Conservation (phyloP, 176 grass and related monocot species). For the Pharus latifolius region DNA sequence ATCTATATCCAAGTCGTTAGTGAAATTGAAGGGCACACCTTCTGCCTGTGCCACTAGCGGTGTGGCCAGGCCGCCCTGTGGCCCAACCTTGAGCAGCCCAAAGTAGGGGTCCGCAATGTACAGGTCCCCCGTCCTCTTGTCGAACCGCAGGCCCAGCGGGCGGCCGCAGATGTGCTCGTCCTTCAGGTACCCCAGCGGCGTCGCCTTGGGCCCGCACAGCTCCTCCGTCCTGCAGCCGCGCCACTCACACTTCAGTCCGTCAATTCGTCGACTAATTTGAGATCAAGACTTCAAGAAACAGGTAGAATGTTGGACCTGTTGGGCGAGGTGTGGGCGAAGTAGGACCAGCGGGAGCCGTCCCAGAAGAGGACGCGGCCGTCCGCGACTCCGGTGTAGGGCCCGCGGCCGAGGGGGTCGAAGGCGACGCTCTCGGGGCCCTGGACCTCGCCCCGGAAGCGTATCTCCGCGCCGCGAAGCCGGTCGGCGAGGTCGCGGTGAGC, state of each 20-base stretch:
- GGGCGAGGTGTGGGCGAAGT: slow-evolving; percentile 77
- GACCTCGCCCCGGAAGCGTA: slow-evolving; percentile 71
- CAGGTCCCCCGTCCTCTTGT: slow-evolving; percentile 57
- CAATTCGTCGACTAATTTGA: background rate
- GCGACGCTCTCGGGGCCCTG: slow-evolving; percentile 88
- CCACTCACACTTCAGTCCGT: background rate
- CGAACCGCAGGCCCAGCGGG: slow-evolving; percentile 70
- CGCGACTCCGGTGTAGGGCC: slow-evolving; percentile 81
- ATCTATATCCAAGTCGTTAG: slow-evolving; percentile 86
- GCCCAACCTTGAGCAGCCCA: slow-evolving; percentile 74
- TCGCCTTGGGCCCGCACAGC: slow-evolving; percentile 62
- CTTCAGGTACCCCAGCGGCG: slow-evolving; percentile 61
- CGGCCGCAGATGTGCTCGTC: slow-evolving; percentile 89
- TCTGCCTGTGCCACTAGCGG: slow-evolving; percentile 72
- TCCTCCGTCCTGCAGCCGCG: slow-evolving; percentile 27
- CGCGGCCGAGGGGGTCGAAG: slow-evolving; percentile 79
- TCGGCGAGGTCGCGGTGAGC: slow-evolving; percentile 35
- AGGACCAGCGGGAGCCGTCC: slow-evolving; percentile 52
- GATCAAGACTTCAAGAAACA: background rate
- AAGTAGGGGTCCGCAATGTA: slow-evolving; percentile 95
- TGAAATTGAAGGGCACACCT: slow-evolving; percentile 80
- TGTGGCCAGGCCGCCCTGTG: slow-evolving; percentile 72
- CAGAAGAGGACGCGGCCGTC: slow-evolving; percentile 82
- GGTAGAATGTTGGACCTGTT: slow-evolving; percentile 26
- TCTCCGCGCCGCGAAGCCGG: slow-evolving; percentile 59